Evolutionary conservation across 345 rosid genomes (phyloP).

Genomic region (Camelina sativa): DNA sequence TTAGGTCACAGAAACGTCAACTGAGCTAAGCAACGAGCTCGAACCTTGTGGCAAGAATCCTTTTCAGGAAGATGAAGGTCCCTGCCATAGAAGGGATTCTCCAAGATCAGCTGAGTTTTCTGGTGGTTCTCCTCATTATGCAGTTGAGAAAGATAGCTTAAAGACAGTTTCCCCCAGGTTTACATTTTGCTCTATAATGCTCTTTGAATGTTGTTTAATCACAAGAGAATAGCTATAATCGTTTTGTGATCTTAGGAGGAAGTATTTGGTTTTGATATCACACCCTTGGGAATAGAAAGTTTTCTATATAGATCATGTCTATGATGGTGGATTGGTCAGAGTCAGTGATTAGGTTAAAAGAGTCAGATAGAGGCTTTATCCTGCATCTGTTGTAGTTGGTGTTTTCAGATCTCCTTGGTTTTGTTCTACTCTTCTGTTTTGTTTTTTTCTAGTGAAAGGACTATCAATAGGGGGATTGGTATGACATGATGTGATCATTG

Average conservation of each 20-base stretch:
- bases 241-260: neutral
- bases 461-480: neutral
- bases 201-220: too few species aligned
- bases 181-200: neutral
- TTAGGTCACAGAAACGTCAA: conserved; percentile 56
- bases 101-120: conserved; percentile 53
- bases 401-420: conserved; percentile 22
- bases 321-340: neutral
- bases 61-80: conserved; percentile 51
- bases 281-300: neutral
- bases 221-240: neutral
- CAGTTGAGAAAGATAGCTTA: conserved; percentile 50
- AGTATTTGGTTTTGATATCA: neutral
- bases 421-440: neutral
- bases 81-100: conserved; percentile 51
- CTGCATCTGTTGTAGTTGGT: conserved; percentile 18
- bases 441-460: neutral
- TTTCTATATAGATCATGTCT: neutral
- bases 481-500: conserved; percentile 19
- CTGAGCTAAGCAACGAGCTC: conserved; percentile 56
- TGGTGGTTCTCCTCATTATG: conserved; percentile 42
- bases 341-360: neutral
- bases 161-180: conserved; percentile 62
- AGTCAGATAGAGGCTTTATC: conserved; percentile 3
- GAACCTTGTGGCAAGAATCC: conserved; percentile 45